These are phyloP conservation scores for Leptographium radiaticola DNA, from an alignment of 2,329 filamentous ascomycete genomes.

Conservation along the genomic window DNA sequence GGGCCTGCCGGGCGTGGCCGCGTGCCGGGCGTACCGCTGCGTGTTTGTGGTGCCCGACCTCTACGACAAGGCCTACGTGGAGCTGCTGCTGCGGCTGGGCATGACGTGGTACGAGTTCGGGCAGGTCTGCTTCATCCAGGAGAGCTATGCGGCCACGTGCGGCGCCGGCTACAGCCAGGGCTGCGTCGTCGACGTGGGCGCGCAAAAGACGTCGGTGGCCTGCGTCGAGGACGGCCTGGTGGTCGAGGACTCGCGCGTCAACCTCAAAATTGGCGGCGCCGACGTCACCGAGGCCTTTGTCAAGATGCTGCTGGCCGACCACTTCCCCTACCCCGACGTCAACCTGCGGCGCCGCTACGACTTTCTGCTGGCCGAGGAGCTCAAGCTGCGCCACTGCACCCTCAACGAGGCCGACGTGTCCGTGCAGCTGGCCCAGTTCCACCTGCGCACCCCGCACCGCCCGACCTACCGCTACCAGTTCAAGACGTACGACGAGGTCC, in stretches of 20 bases:
- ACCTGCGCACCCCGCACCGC: slow-evolving; percentile 76
- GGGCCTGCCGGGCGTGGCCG: slow-evolving; percentile 60
- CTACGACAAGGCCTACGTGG: slow-evolving; percentile 89
- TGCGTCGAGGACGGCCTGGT: slow-evolving; percentile 96
- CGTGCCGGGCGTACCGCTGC: slow-evolving; percentile 84
- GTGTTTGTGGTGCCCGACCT: slow-evolving; percentile 96
- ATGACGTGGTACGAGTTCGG: slow-evolving; percentile 85
- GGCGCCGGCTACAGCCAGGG: slow-evolving; percentile 88
- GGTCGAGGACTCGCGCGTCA: slow-evolving; percentile 86
- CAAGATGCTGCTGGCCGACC: slow-evolving; percentile 95
- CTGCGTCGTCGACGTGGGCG: slow-evolving; percentile 91
- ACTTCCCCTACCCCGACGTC: slow-evolving; percentile 91
- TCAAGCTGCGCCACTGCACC: slow-evolving; percentile 87
- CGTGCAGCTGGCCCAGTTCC: slow-evolving; percentile 79
- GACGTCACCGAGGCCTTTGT: slow-evolving; percentile 92
- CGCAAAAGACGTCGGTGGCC: slow-evolving; percentile 92
- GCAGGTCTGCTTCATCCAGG: slow-evolving; percentile 86
- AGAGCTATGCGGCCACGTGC: slow-evolving; percentile 88
- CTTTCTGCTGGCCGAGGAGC: slow-evolving; percentile 83
- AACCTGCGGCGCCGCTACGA: slow-evolving; percentile 85
- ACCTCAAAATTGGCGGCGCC: slow-evolving; percentile 83
- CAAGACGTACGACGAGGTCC: slow-evolving; percentile 94
- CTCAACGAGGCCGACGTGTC: slow-evolving; percentile 83
- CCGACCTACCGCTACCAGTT: slow-evolving; percentile 88
- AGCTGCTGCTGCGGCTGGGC: slow-evolving; percentile 69